These are phyloP conservation scores for Pythium guiyangense DNA, from an alignment of 352 stramenopile species.

Conservation along the genomic window DNA sequence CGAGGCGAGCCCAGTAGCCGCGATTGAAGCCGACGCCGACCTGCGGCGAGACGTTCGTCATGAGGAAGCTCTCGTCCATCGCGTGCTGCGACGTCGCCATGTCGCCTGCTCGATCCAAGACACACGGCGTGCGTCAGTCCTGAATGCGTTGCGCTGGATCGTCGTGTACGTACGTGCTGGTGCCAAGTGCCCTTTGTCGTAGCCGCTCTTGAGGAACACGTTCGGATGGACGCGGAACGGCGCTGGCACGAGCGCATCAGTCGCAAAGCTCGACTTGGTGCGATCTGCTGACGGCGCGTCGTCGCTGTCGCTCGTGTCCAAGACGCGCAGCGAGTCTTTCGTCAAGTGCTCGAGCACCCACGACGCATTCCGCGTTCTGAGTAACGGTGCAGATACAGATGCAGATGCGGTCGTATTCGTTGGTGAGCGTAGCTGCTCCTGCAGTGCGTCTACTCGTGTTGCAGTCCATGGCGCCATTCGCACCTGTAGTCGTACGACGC, in stretches of 20 bases:
- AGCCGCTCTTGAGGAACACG: slow-evolving; percentile 89
- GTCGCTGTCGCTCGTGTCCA: slow-evolving; percentile 24
- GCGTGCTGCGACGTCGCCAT: slow-evolving; percentile 77
- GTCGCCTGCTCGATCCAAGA: slow-evolving; percentile 46
- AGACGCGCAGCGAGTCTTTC: slow-evolving; percentile 45
- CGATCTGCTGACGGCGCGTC: slow-evolving; percentile 47
- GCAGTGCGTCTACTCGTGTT: no score
- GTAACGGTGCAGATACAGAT: not conserved
- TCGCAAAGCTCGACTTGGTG: slow-evolving; percentile 84
- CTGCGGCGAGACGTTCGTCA: slow-evolving; percentile 95
- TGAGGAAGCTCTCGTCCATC: slow-evolving; percentile 93
- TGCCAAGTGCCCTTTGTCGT: slow-evolving; percentile 94
- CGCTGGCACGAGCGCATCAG: slow-evolving; percentile 65
- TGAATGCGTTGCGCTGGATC: not conserved
- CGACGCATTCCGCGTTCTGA: slow-evolving; percentile 73
- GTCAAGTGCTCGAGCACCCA: slow-evolving; percentile 87
- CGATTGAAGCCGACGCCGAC: slow-evolving; percentile 86
- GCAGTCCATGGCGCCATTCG: not conserved
- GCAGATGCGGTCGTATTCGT: not conserved
- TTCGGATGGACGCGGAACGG: slow-evolving; percentile 84
- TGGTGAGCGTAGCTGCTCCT: not conserved
- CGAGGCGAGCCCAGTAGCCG: slow-evolving; percentile 82
- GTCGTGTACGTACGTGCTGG: slow-evolving; percentile 58
- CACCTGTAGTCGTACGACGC: slow-evolving; percentile 84
- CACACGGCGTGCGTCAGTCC: no score